A percentile compares a stretch with the other conserved stretches of the same genome.
Evolutionary conservation across 306 rosid species (phyloP).

Genomic region (Rosa persica): DNA sequence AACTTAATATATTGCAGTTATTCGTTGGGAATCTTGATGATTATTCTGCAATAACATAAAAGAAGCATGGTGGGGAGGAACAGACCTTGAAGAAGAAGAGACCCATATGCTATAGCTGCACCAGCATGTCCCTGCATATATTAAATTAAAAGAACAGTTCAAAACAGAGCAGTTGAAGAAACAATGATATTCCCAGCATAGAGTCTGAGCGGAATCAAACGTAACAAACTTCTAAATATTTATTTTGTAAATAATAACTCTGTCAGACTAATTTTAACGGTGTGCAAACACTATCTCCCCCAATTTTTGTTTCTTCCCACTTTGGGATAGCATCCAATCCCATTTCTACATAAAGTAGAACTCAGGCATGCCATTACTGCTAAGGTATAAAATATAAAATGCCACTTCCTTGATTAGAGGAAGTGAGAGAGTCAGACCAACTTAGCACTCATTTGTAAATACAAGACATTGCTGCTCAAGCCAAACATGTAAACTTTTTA

Average conservation of each 20-base stretch:
- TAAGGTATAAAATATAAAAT: background rate
- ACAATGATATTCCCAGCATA: background rate
- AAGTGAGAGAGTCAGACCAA: background rate
- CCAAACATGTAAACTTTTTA: background rate
- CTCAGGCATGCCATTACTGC: background rate
- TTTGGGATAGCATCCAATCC: background rate
- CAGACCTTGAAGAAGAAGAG: conserved; percentile 90
- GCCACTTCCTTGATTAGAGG: background rate
- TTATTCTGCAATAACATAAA: background rate
- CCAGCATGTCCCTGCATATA: conserved; percentile 79
- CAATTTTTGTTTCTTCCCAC: background rate
- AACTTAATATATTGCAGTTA: background rate
- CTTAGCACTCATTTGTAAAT: background rate
- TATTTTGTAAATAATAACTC: background rate
- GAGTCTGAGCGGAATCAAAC: background rate
- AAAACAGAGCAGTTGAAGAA: background rate
- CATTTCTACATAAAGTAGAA: background rate
- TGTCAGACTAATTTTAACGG: background rate
- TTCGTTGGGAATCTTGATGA: background rate
- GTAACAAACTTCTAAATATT: background rate
- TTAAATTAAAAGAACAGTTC: background rate
- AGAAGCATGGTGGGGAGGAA: conserved; percentile 15
- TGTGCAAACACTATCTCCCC: background rate
- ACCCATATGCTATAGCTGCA: conserved; percentile 90
- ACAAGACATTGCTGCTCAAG: background rate